Percentiles rank a stretch among this genome's conserved stretches.
Conservation (phyloP, 768 basidiomycete genomes). For the Butyriboletus loyo region DNA sequence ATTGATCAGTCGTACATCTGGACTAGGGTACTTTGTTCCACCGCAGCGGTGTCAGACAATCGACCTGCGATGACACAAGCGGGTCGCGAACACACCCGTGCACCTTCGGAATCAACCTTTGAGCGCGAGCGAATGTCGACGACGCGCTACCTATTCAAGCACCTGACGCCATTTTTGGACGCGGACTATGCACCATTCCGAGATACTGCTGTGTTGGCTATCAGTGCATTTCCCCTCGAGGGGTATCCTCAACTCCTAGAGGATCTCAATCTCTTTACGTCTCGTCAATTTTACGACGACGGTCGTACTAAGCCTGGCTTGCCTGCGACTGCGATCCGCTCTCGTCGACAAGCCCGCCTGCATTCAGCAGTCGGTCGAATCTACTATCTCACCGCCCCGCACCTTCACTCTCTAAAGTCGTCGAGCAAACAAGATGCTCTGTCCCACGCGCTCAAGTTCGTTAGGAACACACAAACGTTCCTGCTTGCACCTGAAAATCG, state of each 20-base stretch:
- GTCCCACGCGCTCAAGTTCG: conserved; percentile 80
- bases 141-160: conserved; percentile 78
- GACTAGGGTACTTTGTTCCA: conserved; percentile 84
- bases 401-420: conserved; percentile 67
- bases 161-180: conserved; percentile 83
- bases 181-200: conserved; percentile 82
- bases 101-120: conserved; percentile 68
- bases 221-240: conserved; percentile 78
- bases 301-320: conserved; percentile 46
- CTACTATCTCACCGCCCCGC: conserved; percentile 80
- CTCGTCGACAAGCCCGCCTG: conserved; percentile 71
- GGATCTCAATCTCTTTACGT: conserved; percentile 75
- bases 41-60: conserved; percentile 63
- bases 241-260: conserved; percentile 81
- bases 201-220: conserved; percentile 82
- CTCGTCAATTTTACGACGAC: conserved; percentile 80
- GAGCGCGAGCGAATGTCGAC: conserved; percentile 82
- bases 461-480: conserved; percentile 76
- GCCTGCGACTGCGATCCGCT: conserved; percentile 48
- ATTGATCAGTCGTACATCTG: conserved; percentile 82
- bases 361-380: conserved; percentile 88
- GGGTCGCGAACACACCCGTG: conserved; percentile 66
- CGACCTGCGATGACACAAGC: conserved; percentile 51
- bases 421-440: conserved; percentile 70
- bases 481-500: conserved; percentile 69